These are phyloP conservation scores for Chrysophaeum taylorii DNA, from an alignment of 352 stramenopile species.

Conservation along the genomic window DNA sequence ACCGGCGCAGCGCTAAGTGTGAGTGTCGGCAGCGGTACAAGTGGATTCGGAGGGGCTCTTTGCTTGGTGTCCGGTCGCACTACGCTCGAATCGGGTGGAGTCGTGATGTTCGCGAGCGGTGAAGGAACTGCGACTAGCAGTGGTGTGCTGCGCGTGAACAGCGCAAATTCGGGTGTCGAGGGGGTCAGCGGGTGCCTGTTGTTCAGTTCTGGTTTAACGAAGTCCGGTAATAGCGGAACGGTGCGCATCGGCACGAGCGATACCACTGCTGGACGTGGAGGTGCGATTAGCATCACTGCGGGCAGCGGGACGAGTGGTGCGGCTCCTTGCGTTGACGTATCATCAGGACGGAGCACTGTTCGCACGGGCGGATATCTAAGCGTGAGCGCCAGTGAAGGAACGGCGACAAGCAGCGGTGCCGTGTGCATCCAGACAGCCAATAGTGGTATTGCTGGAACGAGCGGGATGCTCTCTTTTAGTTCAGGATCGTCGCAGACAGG, in stretches of 20 bases:
- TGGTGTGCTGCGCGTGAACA: not conserved
- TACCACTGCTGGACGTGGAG: not conserved
- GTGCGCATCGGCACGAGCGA: not conserved
- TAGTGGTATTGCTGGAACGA: slow-evolving; percentile 19
- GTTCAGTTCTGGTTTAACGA: not conserved
- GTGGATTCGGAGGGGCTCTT: too few relatives aligned
- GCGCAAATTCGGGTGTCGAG: not conserved
- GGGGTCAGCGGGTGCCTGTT: not conserved
- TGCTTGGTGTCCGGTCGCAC: too few relatives aligned
- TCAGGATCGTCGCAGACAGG: slow-evolving; percentile 26
- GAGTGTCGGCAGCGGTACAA: too few relatives aligned
- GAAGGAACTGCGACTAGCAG: not conserved
- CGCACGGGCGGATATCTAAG: too few relatives aligned
- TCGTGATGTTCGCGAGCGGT: too few relatives aligned
- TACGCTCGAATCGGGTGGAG: too few relatives aligned
- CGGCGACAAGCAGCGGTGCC: not conserved
- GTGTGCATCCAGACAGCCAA: not conserved
- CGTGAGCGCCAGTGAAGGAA: not conserved
- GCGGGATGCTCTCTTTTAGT: slow-evolving; percentile 26
- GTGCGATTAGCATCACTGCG: not conserved
- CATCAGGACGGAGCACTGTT: not conserved
- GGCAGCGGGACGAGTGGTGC: not conserved
- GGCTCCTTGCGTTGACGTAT: not conserved
- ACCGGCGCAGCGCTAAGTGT: slow-evolving; percentile 9
- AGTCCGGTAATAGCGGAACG: not conserved